Evolutionary conservation across 2,329 filamentous ascomycete species (phyloP), one percentile per base, ranked within the genome.

Genomic region (Tolypocladium nubicola): DNA sequence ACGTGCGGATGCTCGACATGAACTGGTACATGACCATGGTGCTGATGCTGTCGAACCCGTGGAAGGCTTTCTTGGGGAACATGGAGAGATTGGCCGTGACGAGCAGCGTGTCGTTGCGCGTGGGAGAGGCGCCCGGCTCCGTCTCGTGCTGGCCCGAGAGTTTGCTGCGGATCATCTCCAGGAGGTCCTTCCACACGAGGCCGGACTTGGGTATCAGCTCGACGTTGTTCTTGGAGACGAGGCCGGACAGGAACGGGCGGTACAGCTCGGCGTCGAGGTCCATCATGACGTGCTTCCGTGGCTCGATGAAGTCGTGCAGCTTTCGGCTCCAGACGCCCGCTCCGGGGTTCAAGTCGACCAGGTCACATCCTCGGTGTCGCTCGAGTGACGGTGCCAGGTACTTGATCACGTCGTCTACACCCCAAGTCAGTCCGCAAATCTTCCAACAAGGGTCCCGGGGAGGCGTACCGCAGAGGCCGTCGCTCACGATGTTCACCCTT

Each of bases 261-360:
- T 88, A 93, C 4, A 79, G 65, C 0, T 76, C 71, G 2, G 72
- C 69, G 39, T 89, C 81, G 3, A 86, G 84, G 66, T 97, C 92
- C 71, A 97, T 79, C 47, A 99, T 77, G 50, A 97, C 75, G 74
- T 99, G 94, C 6, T 83, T 85, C 58, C 90, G 85, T 5, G 93
- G 93, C 65, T 90, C 75, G 9, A 99, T 76, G 52, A 81, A 74
- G 0, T 89, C 78, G 67, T 96, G 85, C 1, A 97, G 76, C 65
- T 87, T 89, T 35, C 77, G 76, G 39, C 92, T 96, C 83, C 88
- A 94, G 2, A 96, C 56, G 10, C 91, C 90, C 1, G 75, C 75
- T 16, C 91, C 91, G 0, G 93, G 93, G 69, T 92, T 90, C 57
- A 96, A 76, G 67, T 97, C 93, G 64, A 99, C 76, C 50, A 97